These are phyloP conservation scores for Lachancea waltii DNA, from an alignment of 805 yeast species.

Conservation along the genomic window DNA sequence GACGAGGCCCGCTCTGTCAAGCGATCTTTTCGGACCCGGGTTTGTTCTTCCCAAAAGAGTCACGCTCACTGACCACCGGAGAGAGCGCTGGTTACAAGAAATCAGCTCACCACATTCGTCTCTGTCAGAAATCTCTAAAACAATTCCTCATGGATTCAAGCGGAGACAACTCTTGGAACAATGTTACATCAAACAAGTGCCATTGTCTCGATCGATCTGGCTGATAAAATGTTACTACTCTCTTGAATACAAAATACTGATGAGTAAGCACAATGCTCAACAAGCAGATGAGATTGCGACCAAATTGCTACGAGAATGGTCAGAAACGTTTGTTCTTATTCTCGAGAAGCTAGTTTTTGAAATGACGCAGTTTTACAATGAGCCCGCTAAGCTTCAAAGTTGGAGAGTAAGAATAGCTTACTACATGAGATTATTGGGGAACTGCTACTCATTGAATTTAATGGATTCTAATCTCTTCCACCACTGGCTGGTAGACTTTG, in stretches of 20 bases:
- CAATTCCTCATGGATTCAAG: conserved; percentile 86
- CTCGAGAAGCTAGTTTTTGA: conserved; percentile 32
- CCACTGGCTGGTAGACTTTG: conserved; percentile 53
- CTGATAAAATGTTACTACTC: conserved; percentile 80
- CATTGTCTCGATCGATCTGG: conserved; percentile 84
- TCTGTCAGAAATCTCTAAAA: conserved; percentile 58
- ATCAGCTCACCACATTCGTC: conserved; percentile 64
- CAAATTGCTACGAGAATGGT: conserved; percentile 83
- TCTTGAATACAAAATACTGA: conserved; percentile 45
- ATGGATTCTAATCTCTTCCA: conserved; percentile 58
- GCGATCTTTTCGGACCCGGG: conserved; percentile 29
- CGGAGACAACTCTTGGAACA: conserved; percentile 69
- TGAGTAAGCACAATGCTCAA: conserved; percentile 14
- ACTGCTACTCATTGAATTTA: conserved; percentile 62
- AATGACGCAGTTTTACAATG: conserved; percentile 27
- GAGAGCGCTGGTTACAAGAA: conserved; percentile 80
- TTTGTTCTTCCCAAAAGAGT: conserved; percentile 45
- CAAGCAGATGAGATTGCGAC: conserved; percentile 35
- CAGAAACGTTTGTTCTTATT: conserved; percentile 66
- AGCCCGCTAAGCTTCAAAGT: conserved; percentile 21
- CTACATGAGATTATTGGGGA: conserved; percentile 50
- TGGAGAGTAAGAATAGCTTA: conserved; percentile 53
- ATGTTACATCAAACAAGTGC: conserved; percentile 59
- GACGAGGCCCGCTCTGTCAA: conserved; percentile 5
- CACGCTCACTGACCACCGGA: conserved; percentile 79